Percentiles rank a stretch among this genome's conserved stretches.
Evolutionary conservation across 1,284 basidiomycete genomes (phyloP).

Genomic region (Chondrostereum purpureum): DNA sequence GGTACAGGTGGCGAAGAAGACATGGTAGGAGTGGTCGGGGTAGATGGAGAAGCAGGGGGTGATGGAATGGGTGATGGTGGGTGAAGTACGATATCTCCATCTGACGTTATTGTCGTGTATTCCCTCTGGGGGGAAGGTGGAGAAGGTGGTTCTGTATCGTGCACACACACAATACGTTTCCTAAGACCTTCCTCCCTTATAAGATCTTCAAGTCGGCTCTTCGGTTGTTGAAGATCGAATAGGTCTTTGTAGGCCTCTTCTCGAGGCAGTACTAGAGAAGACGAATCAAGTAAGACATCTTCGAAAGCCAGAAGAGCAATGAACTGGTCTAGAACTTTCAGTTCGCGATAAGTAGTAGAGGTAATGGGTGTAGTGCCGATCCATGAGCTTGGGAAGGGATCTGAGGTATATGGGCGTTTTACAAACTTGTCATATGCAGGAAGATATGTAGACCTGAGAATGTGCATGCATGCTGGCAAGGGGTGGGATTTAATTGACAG

Average conservation of each 20-base stretch:
- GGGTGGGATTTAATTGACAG: neutral
- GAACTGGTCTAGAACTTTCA: constrained; percentile 66
- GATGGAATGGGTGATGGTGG: constrained; percentile 5
- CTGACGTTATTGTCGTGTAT: constrained; percentile 6
- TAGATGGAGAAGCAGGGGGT: constrained; percentile 7
- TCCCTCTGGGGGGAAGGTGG: constrained; percentile 3
- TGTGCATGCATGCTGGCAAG: constrained; percentile 64
- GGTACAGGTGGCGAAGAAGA: neutral
- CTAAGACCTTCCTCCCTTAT: constrained; percentile 52
- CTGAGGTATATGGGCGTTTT: constrained; percentile 60
- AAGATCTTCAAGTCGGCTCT: constrained; percentile 65
- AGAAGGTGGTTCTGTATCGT: constrained; percentile 8
- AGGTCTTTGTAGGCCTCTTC: constrained; percentile 70
- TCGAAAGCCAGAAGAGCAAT: constrained; percentile 71
- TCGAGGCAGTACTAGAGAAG: constrained; percentile 63
- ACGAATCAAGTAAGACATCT: constrained; percentile 66
- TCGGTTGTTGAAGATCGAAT: constrained; percentile 69
- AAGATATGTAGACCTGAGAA: constrained; percentile 67
- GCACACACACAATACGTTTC: constrained; percentile 43
- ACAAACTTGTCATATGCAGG: constrained; percentile 57
- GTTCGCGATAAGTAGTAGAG: constrained; percentile 49
- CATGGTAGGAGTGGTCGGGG: constrained; percentile 5
- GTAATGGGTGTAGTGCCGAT: constrained; percentile 16
- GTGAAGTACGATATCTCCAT: constrained; percentile 9
- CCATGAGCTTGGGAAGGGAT: constrained; percentile 56